Conservation (phyloP, 352 stramenopile genomes). For the Blastocystis sp. region DNA sequence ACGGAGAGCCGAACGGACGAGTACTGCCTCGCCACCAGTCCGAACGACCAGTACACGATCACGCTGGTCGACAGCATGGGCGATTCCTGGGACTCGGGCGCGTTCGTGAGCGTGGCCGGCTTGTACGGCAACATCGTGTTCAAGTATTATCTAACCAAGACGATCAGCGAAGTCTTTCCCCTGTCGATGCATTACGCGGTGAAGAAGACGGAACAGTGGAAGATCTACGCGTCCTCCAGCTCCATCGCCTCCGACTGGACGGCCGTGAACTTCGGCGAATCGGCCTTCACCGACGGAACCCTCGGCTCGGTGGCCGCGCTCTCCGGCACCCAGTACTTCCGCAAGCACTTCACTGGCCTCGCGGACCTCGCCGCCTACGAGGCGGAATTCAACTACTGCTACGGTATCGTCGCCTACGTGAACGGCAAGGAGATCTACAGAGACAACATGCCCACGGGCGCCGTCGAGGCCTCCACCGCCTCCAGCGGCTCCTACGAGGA, state of each 20-base stretch:
- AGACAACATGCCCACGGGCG: constrained; percentile 40
- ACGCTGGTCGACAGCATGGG: constrained; percentile 3
- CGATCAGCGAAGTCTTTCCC: not conserved
- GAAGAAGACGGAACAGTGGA: not conserved
- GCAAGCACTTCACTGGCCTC: constrained; percentile 4
- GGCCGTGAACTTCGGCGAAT: not conserved
- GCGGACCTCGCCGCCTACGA: constrained; percentile 38
- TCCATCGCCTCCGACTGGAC: constrained; percentile 6
- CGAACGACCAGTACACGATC: constrained; percentile 17
- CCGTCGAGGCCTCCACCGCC: not conserved
- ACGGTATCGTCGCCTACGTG: constrained; percentile 57
- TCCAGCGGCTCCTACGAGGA: not conserved
- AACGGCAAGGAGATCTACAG: constrained; percentile 58
- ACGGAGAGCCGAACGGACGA: not conserved
- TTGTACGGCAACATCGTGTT: constrained; percentile 54
- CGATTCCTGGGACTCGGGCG: constrained; percentile 10
- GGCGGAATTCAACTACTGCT: not conserved
- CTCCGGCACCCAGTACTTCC: constrained; percentile 57
- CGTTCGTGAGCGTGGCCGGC: constrained; percentile 12
- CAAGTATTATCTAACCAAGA: constrained; percentile 27
- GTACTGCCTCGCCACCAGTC: not conserved
- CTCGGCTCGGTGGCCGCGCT: not conserved
- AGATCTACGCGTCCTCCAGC: not conserved
- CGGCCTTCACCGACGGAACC: not conserved
- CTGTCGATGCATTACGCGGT: constrained; percentile 27